Evolutionary conservation across 2,329 filamentous ascomycete species (phyloP).

Genomic region (Ascochyta viciae-villosae): DNA sequence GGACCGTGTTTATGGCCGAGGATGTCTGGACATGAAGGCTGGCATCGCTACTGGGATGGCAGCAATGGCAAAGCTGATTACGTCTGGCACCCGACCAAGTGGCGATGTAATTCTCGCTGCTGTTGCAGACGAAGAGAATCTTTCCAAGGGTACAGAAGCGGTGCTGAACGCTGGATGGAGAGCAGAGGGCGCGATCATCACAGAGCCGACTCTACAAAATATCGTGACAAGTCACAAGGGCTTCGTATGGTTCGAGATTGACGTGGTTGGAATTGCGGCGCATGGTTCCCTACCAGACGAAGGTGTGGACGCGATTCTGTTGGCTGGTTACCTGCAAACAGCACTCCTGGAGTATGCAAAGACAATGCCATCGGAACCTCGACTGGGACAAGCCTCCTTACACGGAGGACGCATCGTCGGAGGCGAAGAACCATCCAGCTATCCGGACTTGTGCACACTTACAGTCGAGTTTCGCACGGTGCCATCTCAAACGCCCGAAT

Average conservation of each 20-base stretch:
- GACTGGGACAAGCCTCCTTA: constrained; percentile 51
- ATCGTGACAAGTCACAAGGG: constrained; percentile 60
- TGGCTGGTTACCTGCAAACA: constrained; percentile 52
- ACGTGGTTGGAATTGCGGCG: constrained; percentile 50
- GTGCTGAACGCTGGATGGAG: constrained; percentile 60
- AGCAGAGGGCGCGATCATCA: constrained; percentile 60
- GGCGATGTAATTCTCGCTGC: constrained; percentile 62
- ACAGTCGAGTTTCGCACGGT: constrained; percentile 60
- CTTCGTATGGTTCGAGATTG: constrained; percentile 57
- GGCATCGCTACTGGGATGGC: constrained; percentile 59
- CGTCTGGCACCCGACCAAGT: constrained; percentile 44
- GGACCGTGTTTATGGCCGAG: constrained; percentile 49
- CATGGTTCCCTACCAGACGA: constrained; percentile 55
- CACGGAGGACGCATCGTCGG: constrained; percentile 60
- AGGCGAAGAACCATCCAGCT: constrained; percentile 61
- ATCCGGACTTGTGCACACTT: constrained; percentile 59
- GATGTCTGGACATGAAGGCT: constrained; percentile 61
- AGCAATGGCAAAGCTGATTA: constrained; percentile 32
- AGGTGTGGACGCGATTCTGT: constrained; percentile 57
- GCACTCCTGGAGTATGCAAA: constrained; percentile 55
- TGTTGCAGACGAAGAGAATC: constrained; percentile 62
- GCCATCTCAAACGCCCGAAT: constrained; percentile 49
- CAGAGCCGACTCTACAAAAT: constrained; percentile 56
- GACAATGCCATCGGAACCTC: constrained; percentile 35
- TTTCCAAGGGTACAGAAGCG: constrained; percentile 60